Conservation (phyloP, 1,284 basidiomycete genomes). For the Rhodotorula sp. region DNA sequence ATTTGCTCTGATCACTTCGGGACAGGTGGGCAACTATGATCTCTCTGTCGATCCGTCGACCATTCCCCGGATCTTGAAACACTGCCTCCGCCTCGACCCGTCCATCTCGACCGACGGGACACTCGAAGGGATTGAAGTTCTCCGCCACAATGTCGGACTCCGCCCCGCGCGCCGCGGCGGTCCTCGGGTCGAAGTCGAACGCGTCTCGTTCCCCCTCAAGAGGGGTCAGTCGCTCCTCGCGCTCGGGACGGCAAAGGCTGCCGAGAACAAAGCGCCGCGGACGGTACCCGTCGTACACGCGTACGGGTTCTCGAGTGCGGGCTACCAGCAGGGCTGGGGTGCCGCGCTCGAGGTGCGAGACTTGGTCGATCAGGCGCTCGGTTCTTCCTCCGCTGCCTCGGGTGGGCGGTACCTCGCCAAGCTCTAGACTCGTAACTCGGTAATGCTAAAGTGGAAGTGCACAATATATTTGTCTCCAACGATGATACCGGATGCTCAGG, state of each 20-base stretch:
- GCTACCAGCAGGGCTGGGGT: conserved; percentile 47
- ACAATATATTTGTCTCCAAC: too few relatives aligned
- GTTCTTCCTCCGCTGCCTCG: background rate
- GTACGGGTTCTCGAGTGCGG: conserved; percentile 63
- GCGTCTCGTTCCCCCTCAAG: conserved; percentile 47
- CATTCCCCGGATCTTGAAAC: conserved; percentile 50
- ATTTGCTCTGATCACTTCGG: conserved; percentile 5
- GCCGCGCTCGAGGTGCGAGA: conserved; percentile 44
- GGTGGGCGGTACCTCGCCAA: background rate
- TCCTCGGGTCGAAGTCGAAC: conserved; percentile 64
- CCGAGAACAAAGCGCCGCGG: conserved; percentile 47
- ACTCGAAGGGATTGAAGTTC: conserved; percentile 53
- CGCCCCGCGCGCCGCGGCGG: conserved; percentile 68
- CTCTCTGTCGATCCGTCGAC: conserved; percentile 44
- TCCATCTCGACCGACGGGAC: conserved; percentile 46
- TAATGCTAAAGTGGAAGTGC: background rate
- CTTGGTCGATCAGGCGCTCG: conserved; percentile 36
- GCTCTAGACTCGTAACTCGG: conserved; percentile 2
- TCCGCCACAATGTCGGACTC: conserved; percentile 65
- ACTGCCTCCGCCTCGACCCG: conserved; percentile 49
- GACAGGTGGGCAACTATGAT: conserved; percentile 44
- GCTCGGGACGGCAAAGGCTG: conserved; percentile 10
- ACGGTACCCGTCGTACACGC: conserved; percentile 64
- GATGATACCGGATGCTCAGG: too few relatives aligned
- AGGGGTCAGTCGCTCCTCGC: background rate